Evolutionary conservation across 257 asterid species (phyloP), one percentile per base, ranked within the genome.

Genomic region (Solanum peruvianum): DNA sequence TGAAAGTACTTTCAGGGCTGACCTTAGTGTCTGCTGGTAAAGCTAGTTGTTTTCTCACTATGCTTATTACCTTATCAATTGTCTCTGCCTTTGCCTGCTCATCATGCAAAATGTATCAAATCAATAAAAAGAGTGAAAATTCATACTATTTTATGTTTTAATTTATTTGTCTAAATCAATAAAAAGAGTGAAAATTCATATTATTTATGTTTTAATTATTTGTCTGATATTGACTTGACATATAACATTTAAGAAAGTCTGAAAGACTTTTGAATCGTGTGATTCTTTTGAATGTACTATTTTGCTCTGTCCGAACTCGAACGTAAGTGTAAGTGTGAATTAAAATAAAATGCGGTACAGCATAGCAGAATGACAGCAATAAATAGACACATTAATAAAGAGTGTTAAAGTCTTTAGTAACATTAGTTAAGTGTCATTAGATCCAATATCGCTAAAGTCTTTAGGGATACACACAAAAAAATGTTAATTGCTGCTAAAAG

Each of bases 11-110:
- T 13, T 88, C 92, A 66, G 98, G 92, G 27, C 90, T 91, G 87
- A 95, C 85, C 62, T 77, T 86, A 58, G 91, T 82, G 42, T 91
- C 97, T 6, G 92, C 86, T 20, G 97, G 56, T 88, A 95, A 83
- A n/a, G 93, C 98, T 58, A 95, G 72, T 86, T 94, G 97, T 87
- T 91, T 93, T 90, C 91, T 93, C 89, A 95, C 98, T 66, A 94
- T 92, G 45, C 88, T 90, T 56, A 91, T 88, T 31, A 95, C 95
- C 87, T 92, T 95, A n/a, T 95, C 91, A 92, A 95, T 88, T 27
- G 98, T 95, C 87, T 93, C 96, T 0, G 90, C 86, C 86, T 95
- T 95, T 76, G 96, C 95, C 97, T 94, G 92, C 80, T 66, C 1
- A 77, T 58, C 9, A 70, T 67, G 15, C 42, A 70, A 39, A 41